These are phyloP conservation scores for Macadamia integrifolia DNA, from an alignment of 164 flowering plant species.

Conservation along the genomic window DNA sequence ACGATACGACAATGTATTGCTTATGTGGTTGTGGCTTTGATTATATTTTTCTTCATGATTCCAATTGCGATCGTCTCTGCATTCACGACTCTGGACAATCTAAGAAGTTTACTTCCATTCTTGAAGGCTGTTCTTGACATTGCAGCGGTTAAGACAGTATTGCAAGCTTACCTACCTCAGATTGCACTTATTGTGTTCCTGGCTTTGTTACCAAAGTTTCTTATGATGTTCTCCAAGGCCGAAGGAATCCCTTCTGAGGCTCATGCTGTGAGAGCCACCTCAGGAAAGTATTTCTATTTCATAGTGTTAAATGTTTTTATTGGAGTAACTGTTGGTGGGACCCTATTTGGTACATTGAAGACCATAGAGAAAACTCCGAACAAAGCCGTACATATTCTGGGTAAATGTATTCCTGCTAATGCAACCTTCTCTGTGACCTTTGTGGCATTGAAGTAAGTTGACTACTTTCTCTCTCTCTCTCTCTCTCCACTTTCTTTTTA, in stretches of 20 bases:
- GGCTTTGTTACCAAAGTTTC: conserved; percentile 74
- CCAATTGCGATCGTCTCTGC: conserved; percentile 80
- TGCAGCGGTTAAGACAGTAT: conserved; percentile 48
- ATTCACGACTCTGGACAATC: conserved; percentile 70
- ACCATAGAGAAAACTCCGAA: conserved; percentile 45
- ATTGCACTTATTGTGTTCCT: conserved; percentile 72
- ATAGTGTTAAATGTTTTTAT: conserved; percentile 76
- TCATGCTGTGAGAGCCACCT: conserved; percentile 77
- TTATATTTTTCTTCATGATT: conserved; percentile 76
- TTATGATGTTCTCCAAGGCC: conserved; percentile 63
- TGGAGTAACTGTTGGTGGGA: conserved; percentile 80
- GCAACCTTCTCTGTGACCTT: conserved; percentile 93
- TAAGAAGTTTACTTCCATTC: conserved; percentile 67
- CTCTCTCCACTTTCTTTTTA: background rate
- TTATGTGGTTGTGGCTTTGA: conserved; percentile 59
- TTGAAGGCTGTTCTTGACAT: conserved; percentile 53
- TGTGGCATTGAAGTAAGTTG: conserved; percentile 85
- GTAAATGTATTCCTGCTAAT: conserved; percentile 56
- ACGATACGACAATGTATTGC: conserved; percentile 53
- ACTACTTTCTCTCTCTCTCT: background rate
- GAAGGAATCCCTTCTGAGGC: conserved; percentile 85
- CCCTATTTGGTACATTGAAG: conserved; percentile 56
- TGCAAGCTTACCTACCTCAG: conserved; percentile 92
- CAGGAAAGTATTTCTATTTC: conserved; percentile 93
- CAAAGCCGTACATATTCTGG: conserved; percentile 32